Evolutionary conservation across 352 stramenopile species (phyloP), one percentile per base, ranked within the genome.

Genomic region (Phytophthora sp.): DNA sequence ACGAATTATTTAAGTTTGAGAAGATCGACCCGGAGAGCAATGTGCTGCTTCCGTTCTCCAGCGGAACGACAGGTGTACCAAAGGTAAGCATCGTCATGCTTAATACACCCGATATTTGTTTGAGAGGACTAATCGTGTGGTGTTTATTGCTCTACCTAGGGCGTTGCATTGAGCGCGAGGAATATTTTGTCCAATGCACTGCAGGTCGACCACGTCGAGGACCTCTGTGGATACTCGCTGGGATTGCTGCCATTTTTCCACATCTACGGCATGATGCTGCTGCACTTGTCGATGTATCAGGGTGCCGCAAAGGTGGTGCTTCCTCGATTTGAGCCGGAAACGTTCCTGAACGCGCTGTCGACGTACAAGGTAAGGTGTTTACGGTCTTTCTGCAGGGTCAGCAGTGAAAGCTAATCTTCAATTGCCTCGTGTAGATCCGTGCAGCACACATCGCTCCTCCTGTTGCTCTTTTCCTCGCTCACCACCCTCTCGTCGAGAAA

Each of bases 221-320:
- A 92, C n/a, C 65, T 84, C n/a, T 56, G 66, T 26, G 54, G 62
- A 26, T 69, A 79, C 35, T 79, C 76, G 20, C 57, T 97, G 15
- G 77, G 66, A 0, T 49, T 95, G 31, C 74, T 99, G 28, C 95
- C 96, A 15, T 97, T 98, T 54, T 98, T 97, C 79, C 95, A 99
- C 62, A 98, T 99, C 55, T 98, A 98, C 70, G 93, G 89, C 50
- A 78, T 91, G 21, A 84, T 89, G 42, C 72, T 95, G 20, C 61
- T 97, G 23, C 74, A 98, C 27, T 79, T 95, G 54, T 79, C 77
- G 17, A 74, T 94, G 26, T 92, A 88, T 65, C 83, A 92, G 68
- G 89, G 89, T 11, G 59, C 79, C 28, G 82, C 84, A 5, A 76
- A 96, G 10, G 85, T 98, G 15, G 91, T 97, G 7, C 84, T 97